Evolutionary conservation across 2,329 filamentous ascomycete genomes (phyloP).

Genomic region (Pyrenophora seminiperda): DNA sequence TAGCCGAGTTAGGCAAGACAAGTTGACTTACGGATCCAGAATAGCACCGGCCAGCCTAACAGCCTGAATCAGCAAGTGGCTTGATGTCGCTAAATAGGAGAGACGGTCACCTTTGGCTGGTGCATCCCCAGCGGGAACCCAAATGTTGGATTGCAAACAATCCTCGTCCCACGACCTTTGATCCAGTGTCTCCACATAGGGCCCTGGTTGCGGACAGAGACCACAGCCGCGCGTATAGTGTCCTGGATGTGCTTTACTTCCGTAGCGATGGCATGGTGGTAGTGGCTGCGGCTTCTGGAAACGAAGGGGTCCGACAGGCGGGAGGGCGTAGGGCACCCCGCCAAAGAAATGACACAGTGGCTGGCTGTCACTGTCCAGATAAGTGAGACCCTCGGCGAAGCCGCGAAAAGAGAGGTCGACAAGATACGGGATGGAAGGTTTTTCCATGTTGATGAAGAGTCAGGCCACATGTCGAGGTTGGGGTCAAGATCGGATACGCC

Average conservation of each 20-base stretch:
- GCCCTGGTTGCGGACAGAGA: constrained; percentile 58
- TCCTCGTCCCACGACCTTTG: constrained; percentile 55
- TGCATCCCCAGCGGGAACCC: constrained; percentile 56
- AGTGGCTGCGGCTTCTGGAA: constrained; percentile 58
- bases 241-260: constrained; percentile 55
- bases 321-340: constrained; percentile 61
- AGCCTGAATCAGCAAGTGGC: constrained; percentile 4
- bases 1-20: neutral
- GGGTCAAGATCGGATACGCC: constrained; percentile 1
- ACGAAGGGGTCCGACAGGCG: constrained; percentile 54
- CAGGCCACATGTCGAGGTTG: neutral
- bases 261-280: constrained; percentile 57
- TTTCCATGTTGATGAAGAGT: constrained; percentile 19
- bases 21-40: constrained; percentile 59
- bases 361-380: constrained; percentile 42
- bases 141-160: constrained; percentile 62
- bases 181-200: constrained; percentile 20
- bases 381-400: constrained; percentile 56
- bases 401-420: constrained; percentile 53
- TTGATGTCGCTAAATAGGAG: neutral
- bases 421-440: constrained; percentile 35
- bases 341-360: constrained; percentile 59
- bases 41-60: constrained; percentile 62
- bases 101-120: constrained; percentile 43
- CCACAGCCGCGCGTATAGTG: constrained; percentile 50